Conservation (phyloP, 164 flowering plant species). For the Saururus chinensis region DNA sequence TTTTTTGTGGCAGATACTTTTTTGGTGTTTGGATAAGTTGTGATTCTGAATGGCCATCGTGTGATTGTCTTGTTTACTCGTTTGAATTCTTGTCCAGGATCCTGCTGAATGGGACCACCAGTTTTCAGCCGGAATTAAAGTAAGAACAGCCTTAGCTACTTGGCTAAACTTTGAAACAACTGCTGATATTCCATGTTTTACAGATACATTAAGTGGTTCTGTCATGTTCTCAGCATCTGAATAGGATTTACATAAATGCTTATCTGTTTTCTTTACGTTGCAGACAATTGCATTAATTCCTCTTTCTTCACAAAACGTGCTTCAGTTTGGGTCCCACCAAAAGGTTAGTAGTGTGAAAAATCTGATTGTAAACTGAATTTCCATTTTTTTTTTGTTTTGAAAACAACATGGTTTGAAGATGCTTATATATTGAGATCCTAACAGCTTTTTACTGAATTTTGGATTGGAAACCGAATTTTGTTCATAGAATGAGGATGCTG, state of each 20-base stretch:
- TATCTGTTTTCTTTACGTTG: slow-evolving; percentile 19
- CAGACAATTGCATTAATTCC: slow-evolving; percentile 73
- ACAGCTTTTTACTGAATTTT: too few relatives aligned
- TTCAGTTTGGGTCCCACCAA: slow-evolving; percentile 67
- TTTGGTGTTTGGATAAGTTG: too few relatives aligned
- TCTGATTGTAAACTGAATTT: not conserved
- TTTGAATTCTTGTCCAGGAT: slow-evolving; percentile 24
- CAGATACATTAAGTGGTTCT: not conserved
- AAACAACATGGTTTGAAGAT: too few relatives aligned
- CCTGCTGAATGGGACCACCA: slow-evolving; percentile 32
- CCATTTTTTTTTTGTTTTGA: too few relatives aligned
- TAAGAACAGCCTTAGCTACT: slow-evolving; percentile 8
- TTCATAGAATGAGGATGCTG: too few relatives aligned
- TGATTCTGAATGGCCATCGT: too few relatives aligned
- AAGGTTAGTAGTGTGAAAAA: slow-evolving; percentile 43
- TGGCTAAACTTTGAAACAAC: not conserved
- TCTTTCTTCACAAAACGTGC: slow-evolving; percentile 48
- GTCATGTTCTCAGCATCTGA: not conserved
- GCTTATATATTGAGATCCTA: too few relatives aligned
- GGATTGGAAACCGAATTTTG: too few relatives aligned
- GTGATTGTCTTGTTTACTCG: too few relatives aligned
- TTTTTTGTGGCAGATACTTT: too few relatives aligned
- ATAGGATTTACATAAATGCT: not conserved
- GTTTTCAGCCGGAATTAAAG: slow-evolving; percentile 65
- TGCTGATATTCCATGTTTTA: not conserved